Percentiles rank a stretch among this genome's conserved stretches.
Conservation (phyloP, 2,329 filamentous ascomycete genomes). For the Epicoccum sorghinum region DNA sequence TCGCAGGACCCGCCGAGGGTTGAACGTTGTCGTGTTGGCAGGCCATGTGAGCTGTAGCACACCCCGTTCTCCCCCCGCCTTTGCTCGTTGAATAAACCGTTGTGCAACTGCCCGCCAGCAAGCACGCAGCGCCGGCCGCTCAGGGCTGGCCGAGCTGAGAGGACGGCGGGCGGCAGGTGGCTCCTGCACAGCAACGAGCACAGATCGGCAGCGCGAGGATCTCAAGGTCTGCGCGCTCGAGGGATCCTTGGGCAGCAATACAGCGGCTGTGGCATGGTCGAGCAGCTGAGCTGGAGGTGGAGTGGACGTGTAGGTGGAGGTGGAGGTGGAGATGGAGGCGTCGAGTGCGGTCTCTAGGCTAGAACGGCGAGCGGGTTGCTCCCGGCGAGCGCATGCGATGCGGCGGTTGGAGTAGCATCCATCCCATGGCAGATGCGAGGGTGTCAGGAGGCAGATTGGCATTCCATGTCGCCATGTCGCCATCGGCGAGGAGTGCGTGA, state of each 20-base stretch:
- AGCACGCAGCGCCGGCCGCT: conserved; percentile 24
- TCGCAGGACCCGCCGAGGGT: conserved; percentile 13
- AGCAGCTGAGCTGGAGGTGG: conserved; percentile 4
- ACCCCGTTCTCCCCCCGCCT: conserved; percentile 21
- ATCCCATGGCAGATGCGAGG: neutral
- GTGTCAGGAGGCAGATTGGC: neutral
- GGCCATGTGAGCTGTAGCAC: conserved; percentile 25
- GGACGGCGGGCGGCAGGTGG: conserved; percentile 11
- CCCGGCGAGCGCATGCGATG: neutral
- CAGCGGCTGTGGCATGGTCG: conserved; percentile 8
- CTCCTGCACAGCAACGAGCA: conserved; percentile 19
- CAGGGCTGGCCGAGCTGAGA: conserved; percentile 12
- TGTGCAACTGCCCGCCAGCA: conserved; percentile 23
- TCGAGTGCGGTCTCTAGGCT: too few species aligned
- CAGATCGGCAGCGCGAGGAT: conserved; percentile 21
- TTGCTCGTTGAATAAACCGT: conserved; percentile 19
- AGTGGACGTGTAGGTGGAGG: neutral
- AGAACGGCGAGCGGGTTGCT: too few species aligned
- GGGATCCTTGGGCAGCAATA: conserved; percentile 11
- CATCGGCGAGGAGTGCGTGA: neutral
- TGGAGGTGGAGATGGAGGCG: neutral
- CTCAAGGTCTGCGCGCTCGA: conserved; percentile 11
- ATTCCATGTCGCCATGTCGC: neutral
- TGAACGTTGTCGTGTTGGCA: conserved; percentile 33
- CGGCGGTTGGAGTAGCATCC: neutral